These are phyloP conservation scores for Beta macrorhiza DNA, from an alignment of 179 eudicot genomes.

Conservation along the genomic window DNA sequence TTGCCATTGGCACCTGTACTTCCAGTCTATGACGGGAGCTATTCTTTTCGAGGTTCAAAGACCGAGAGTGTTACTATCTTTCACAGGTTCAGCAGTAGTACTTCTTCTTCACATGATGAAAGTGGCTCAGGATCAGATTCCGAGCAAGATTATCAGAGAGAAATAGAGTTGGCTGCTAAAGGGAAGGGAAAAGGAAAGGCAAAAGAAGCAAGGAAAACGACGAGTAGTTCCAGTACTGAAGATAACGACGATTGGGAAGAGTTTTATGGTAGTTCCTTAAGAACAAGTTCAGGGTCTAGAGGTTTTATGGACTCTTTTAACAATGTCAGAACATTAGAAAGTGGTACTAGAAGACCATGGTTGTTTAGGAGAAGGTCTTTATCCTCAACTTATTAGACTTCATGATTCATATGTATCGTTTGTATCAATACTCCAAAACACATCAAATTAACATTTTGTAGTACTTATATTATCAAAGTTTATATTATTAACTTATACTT, in stretches of 20 bases:
- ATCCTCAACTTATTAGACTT: slow-evolving; percentile 37
- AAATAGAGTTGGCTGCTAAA: slow-evolving; percentile 27
- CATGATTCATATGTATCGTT: background rate
- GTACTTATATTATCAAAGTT: too few relatives aligned
- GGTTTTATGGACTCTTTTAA: slow-evolving; percentile 25
- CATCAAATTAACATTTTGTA: too few relatives aligned
- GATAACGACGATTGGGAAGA: slow-evolving; percentile 34
- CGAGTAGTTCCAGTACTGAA: slow-evolving; percentile 41
- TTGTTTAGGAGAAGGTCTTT: slow-evolving; percentile 45
- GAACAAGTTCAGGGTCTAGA: slow-evolving; percentile 27
- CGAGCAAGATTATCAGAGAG: slow-evolving; percentile 23
- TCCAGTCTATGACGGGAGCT: slow-evolving; percentile 62
- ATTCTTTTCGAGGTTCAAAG: slow-evolving; percentile 50
- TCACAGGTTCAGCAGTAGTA: slow-evolving; percentile 40
- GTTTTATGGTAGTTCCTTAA: slow-evolving; percentile 22
- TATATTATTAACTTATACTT: too few relatives aligned
- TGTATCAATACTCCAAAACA: background rate
- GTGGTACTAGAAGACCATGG: slow-evolving; percentile 39
- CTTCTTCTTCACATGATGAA: slow-evolving; percentile 35
- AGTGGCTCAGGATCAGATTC: slow-evolving; percentile 34
- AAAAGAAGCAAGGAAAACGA: slow-evolving; percentile 36
- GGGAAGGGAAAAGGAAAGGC: slow-evolving; percentile 36
- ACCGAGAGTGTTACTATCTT: slow-evolving; percentile 55
- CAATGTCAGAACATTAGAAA: slow-evolving; percentile 3
- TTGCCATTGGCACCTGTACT: slow-evolving; percentile 44